Evolutionary conservation across 345 rosid species (phyloP).

Genomic region (Carallia brachiata): DNA sequence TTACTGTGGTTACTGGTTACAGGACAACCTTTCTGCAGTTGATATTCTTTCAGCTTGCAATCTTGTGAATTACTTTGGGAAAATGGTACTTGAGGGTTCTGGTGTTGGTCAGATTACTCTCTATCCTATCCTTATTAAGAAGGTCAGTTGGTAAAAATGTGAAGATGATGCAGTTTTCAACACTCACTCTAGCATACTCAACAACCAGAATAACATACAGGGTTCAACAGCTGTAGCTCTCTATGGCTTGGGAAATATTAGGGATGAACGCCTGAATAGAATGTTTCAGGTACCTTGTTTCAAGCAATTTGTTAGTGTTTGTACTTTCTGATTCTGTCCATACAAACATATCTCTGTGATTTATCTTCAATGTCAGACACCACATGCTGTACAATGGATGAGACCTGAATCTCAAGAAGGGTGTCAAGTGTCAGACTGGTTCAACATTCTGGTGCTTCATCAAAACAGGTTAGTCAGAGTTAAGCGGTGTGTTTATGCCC

Average conservation of each 20-base stretch:
- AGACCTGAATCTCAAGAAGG: slow-evolving; percentile 95
- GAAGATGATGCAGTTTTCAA: slow-evolving; percentile 14
- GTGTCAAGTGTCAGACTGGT: slow-evolving; percentile 83
- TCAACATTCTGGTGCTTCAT: slow-evolving; percentile 95
- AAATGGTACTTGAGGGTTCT: slow-evolving; percentile 98
- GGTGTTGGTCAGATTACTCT: slow-evolving; percentile 97
- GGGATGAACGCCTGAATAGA: slow-evolving; percentile 96
- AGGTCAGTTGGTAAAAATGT: slow-evolving; percentile 48
- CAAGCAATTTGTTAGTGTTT: slow-evolving; percentile 7
- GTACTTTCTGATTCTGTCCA: slow-evolving; percentile 13
- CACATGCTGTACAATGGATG: slow-evolving; percentile 99
- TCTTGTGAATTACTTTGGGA: slow-evolving; percentile 95
- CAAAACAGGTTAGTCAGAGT: slow-evolving; percentile 75
- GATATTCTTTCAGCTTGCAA: slow-evolving; percentile 96
- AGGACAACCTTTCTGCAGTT: slow-evolving; percentile 98
- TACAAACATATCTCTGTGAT: slow-evolving; percentile 19
- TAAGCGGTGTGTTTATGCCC: neutral
- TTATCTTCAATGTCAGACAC: slow-evolving; percentile 57
- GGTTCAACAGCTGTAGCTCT: slow-evolving; percentile 94
- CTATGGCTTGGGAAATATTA: slow-evolving; percentile 95
- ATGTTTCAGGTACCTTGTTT: slow-evolving; percentile 78
- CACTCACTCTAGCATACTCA: slow-evolving; percentile 9
- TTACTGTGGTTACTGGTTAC: slow-evolving; percentile 35
- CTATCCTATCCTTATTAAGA: slow-evolving; percentile 80
- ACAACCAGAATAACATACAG: slow-evolving; percentile 38